Conservation (phyloP, 129 eudicot genomes). For the Saposhnikovia divaricata region DNA sequence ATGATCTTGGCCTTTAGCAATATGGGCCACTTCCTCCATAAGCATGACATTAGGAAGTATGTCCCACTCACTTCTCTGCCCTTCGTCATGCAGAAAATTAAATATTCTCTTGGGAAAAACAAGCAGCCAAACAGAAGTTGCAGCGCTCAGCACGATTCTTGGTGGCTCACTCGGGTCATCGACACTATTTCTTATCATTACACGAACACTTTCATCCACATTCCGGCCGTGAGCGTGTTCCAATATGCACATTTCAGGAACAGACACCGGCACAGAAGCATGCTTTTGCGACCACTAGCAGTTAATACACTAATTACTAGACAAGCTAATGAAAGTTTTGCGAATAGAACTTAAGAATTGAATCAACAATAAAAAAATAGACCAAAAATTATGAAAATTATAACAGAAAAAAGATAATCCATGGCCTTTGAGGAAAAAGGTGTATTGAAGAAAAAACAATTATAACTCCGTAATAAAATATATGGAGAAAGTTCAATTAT, state of each 20-base stretch:
- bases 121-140: conserved; percentile 93
- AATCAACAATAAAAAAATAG: too few relatives aligned
- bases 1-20: conserved; percentile 92
- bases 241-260: conserved; percentile 74
- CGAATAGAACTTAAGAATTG: too few relatives aligned
- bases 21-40: conserved; percentile 94
- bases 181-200: conserved; percentile 86
- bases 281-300: conserved; percentile 69
- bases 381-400: too few relatives aligned
- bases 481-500: too few relatives aligned
- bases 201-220: conserved; percentile 75
- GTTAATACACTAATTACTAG: conserved; percentile 14
- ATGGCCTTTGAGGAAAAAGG: too few relatives aligned
- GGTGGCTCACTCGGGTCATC: conserved; percentile 97
- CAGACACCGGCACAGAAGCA: conserved; percentile 94
- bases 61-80: conserved; percentile 90
- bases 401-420: too few relatives aligned
- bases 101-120: conserved; percentile 81
- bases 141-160: conserved; percentile 81
- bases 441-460: too few relatives aligned
- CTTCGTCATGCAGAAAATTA: conserved; percentile 78
- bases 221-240: conserved; percentile 62
- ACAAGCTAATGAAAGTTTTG: too few relatives aligned
- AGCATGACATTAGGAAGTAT: conserved; percentile 90
- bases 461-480: too few relatives aligned